phyloP scores from a whole-genome alignment of 75 land plant genomes.

The Picea sitchensis region DNA sequence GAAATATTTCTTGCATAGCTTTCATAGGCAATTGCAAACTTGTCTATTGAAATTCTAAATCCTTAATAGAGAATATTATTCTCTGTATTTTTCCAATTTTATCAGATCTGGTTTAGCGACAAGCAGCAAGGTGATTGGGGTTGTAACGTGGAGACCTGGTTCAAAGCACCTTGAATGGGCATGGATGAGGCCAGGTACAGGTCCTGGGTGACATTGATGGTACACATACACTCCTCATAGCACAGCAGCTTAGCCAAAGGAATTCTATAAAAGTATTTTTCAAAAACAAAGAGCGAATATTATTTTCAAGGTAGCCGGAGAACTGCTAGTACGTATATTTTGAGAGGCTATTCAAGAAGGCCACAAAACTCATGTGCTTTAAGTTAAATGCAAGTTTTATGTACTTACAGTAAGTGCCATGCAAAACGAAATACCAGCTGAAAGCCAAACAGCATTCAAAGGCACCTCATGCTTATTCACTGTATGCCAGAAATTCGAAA shows the following conservation, averaged over 20 bases:
- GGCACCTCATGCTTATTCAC: constrained; percentile 88
- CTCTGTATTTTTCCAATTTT: too few species aligned
- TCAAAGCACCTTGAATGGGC: too few species aligned
- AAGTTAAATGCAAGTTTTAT: background rate
- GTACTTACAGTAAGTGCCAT: constrained; percentile 83
- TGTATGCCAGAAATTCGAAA: constrained; percentile 80
- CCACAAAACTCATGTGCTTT: background rate
- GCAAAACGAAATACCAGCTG: constrained; percentile 69
- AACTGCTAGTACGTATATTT: background rate
- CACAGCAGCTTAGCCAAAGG: too few species aligned
- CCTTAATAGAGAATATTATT: background rate
- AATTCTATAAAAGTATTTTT: too few species aligned
- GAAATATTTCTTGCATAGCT: background rate
- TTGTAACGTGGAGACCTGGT: too few species aligned
- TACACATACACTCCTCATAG: too few species aligned
- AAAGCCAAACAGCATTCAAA: constrained; percentile 83
- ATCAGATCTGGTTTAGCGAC: too few species aligned
- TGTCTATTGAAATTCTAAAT: background rate
- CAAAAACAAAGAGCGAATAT: too few species aligned
- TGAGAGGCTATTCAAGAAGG: background rate
- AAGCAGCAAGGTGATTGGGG: too few species aligned
- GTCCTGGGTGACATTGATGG: too few species aligned
- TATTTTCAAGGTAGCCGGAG: background rate
- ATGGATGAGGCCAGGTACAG: too few species aligned
- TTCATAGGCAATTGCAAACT: background rate